phyloP scores from a whole-genome alignment of 1,139 yeast species.

The Lodderomyces jiufengensis region DNA sequence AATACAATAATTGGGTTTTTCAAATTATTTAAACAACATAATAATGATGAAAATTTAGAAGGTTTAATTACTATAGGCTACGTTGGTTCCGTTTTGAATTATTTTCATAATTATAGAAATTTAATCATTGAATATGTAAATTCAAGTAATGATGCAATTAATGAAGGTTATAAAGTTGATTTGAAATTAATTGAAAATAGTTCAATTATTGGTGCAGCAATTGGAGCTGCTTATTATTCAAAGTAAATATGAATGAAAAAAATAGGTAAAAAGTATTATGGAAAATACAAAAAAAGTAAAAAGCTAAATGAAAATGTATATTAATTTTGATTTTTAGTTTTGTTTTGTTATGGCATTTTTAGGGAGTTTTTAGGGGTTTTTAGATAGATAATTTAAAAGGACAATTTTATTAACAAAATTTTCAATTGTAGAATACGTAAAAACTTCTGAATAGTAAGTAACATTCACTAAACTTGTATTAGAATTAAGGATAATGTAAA shows the following conservation, averaged over 20 bases:
- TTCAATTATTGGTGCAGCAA: slow-evolving; percentile 47
- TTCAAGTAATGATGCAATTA: slow-evolving; percentile 24
- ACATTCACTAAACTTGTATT: too few species aligned
- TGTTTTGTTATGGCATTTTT: too few species aligned
- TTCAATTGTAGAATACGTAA: too few species aligned
- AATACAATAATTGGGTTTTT: slow-evolving; percentile 33
- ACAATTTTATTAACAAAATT: too few species aligned
- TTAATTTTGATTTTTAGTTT: neutral
- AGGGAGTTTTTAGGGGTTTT: neutral
- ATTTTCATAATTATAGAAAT: slow-evolving; percentile 34
- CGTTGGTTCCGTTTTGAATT: slow-evolving; percentile 41
- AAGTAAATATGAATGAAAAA: slow-evolving; percentile 1
- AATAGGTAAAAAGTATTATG: neutral
- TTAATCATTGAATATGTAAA: slow-evolving; percentile 30
- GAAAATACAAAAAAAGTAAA: neutral
- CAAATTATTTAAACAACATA: slow-evolving; percentile 32
- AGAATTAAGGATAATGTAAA: too few species aligned
- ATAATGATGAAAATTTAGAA: slow-evolving; percentile 18
- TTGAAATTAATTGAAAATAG: slow-evolving; percentile 40
- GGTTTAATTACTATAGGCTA: slow-evolving; percentile 35
- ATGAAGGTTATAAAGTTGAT: slow-evolving; percentile 30
- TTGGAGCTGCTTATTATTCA: slow-evolving; percentile 42
- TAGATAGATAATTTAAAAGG: neutral
- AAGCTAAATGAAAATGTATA: neutral
- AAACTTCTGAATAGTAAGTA: too few species aligned